phyloP scores from a whole-genome alignment of 179 eudicot species.

The Pouteria campechiana region DNA sequence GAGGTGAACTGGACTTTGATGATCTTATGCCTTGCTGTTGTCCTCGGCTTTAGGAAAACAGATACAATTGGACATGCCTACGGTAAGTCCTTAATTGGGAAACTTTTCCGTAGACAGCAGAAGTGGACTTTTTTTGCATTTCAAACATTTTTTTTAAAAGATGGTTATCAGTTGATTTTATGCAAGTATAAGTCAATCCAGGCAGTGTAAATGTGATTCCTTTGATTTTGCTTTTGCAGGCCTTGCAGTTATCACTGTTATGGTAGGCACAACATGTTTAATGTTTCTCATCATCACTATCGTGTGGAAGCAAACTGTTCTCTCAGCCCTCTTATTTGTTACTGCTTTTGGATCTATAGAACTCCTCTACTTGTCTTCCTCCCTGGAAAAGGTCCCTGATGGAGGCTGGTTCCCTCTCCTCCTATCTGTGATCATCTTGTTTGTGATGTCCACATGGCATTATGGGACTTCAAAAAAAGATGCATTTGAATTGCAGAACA shows the following conservation, averaged over 20 bases:
- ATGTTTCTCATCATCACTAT: constrained; percentile 27
- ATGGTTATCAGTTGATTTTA: background rate
- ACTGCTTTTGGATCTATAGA: constrained; percentile 26
- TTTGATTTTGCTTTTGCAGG: constrained; percentile 10
- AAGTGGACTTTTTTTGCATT: background rate
- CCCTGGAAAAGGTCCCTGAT: constrained; percentile 17
- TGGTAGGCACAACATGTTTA: constrained; percentile 40
- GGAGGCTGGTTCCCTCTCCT: constrained; percentile 43
- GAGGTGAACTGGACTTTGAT: constrained; percentile 42
- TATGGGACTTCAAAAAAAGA: constrained; percentile 28
- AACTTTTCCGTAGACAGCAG: background rate
- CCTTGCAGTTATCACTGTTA: constrained; percentile 29
- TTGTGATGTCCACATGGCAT: constrained; percentile 24
- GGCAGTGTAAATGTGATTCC: too few relatives aligned
- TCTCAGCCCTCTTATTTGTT: constrained; percentile 16
- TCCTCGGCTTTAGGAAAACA: constrained; percentile 33
- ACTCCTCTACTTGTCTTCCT: constrained; percentile 25
- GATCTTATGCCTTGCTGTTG: constrained; percentile 30
- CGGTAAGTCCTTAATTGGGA: constrained; percentile 9
- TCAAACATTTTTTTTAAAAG: background rate
- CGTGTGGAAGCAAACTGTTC: constrained; percentile 20
- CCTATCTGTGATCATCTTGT: constrained; percentile 20
- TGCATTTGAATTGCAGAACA: constrained; percentile 25
- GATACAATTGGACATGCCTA: constrained; percentile 37
- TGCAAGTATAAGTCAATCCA: too few relatives aligned